Evolutionary conservation across 257 asterid species (phyloP), one percentile per base, ranked within the genome.

Genomic region (Forsythia viridissima): DNA sequence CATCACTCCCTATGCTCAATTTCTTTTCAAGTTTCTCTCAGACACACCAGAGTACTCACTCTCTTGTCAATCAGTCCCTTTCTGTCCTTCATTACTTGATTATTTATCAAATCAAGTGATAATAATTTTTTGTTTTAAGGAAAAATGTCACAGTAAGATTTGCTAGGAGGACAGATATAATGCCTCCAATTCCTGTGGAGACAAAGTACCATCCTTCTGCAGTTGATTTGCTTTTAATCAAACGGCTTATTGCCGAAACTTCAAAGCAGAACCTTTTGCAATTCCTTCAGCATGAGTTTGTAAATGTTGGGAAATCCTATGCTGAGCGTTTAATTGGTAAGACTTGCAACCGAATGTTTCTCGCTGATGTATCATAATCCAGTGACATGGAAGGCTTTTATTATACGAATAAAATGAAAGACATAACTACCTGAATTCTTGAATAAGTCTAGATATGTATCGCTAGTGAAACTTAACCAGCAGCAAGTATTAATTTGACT

Each of bases 121-220:
- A 18, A 18, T 77, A 57, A 72, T 65, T 65, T 40, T 71, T 51
- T 38, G 51, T 77, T 70, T 74, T 63, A 80, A 93, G 97, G 63
- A 92, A 93, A 89, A 92, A 86, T 81, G 93, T 89, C 51, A 91
- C 88, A 0, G 87, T 90, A 51, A 88, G 83, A 73, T 93, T 93
- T 80, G 86, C 94, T 6, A 88, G 98, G 82, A 90, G 98, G 87
- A 92, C 97, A 10, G 98, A 93, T 75, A 82, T 93, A 81, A 92
- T 90, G 97, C 98, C 98, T 73, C 94, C 97, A 9, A 90, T 93
- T 87, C 98, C 98, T 73, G 88, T 87, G 81, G 98, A 93, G 84
- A 93, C 98, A 70, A 92, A 92, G 86, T 90, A 88, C 82, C 98
- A 92, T 89, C 98, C 98, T n/a, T 92, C 97, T 40, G 98, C 97